Evolutionary conservation across 1,139 yeast genomes (phyloP).

Genomic region (Geotrichum carabidarum): DNA sequence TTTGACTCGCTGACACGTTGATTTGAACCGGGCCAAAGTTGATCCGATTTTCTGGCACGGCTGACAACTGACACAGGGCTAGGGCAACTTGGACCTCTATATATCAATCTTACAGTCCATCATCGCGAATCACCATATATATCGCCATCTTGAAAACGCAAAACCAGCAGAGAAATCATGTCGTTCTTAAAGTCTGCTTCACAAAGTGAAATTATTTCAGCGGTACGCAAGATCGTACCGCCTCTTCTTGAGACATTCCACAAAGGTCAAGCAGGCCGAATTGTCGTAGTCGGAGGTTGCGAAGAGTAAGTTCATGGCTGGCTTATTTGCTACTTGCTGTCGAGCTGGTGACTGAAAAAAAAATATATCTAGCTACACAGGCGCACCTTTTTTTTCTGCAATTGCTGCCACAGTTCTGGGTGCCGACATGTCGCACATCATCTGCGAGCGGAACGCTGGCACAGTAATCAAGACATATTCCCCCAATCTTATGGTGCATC

Average conservation of each 20-base stretch:
- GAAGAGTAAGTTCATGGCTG: slow-evolving; percentile 50
- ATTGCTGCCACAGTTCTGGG: slow-evolving; percentile 82
- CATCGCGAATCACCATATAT: too few species aligned
- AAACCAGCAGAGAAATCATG: background rate
- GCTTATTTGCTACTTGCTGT: too few species aligned
- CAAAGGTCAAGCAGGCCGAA: slow-evolving; percentile 90
- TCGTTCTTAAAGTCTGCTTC: slow-evolving; percentile 10
- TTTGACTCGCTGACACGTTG: too few species aligned
- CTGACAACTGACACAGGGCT: too few species aligned
- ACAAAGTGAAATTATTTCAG: slow-evolving; percentile 22
- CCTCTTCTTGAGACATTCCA: slow-evolving; percentile 69
- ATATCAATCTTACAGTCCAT: too few species aligned
- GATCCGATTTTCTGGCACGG: too few species aligned
- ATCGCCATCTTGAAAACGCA: too few species aligned
- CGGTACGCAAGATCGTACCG: slow-evolving; percentile 57
- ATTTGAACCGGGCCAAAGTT: too few species aligned
- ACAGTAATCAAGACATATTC: slow-evolving; percentile 78
- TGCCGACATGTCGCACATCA: slow-evolving; percentile 80
- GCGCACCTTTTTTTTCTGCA: slow-evolving; percentile 91
- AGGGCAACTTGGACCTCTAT: too few species aligned
- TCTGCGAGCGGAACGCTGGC: slow-evolving; percentile 77
- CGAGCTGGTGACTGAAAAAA: background rate
- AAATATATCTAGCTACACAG: slow-evolving; percentile 58
- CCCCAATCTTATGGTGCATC: slow-evolving; percentile 95
- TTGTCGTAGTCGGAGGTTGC: slow-evolving; percentile 88